phyloP scores from a whole-genome alignment of 139 green algal genomes.

The Klebsormidium nitens region DNA sequence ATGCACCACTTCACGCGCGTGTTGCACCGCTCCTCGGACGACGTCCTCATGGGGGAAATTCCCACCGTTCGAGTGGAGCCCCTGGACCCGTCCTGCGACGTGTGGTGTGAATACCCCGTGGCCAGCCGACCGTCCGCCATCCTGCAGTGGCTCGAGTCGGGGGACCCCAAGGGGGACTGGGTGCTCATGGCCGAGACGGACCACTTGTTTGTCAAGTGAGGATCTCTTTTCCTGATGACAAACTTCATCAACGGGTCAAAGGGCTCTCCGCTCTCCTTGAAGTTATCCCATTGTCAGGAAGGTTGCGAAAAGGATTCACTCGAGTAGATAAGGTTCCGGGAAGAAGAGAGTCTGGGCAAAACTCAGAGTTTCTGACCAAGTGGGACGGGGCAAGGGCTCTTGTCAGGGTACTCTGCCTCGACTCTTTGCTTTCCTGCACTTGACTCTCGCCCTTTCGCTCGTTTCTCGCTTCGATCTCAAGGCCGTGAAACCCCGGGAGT shows the following conservation, averaged over 20 bases:
- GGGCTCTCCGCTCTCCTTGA: background rate
- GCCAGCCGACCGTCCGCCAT: slow-evolving; percentile 39
- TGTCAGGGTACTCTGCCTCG: no score
- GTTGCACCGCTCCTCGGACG: slow-evolving; percentile 43
- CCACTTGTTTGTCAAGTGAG: slow-evolving; percentile 43
- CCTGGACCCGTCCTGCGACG: slow-evolving; percentile 2
- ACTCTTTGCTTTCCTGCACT: no score
- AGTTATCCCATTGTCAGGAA: no score
- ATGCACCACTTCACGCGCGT: slow-evolving; percentile 45
- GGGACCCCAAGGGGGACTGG: slow-evolving; percentile 30
- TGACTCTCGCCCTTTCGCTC: no score
- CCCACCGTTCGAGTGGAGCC: slow-evolving; percentile 32
- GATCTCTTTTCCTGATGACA: background rate
- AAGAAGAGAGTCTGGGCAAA: no score
- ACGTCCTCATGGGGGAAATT: slow-evolving; percentile 44
- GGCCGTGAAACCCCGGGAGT: no score
- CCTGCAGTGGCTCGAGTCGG: slow-evolving; percentile 37
- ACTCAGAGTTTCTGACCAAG: no score
- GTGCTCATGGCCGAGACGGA: slow-evolving; percentile 41
- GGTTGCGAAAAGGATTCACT: no score
- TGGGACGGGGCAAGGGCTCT: no score
- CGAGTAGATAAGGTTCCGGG: no score
- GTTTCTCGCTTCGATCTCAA: no score
- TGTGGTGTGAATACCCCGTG: slow-evolving; percentile 37
- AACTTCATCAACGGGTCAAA: slow-evolving; percentile 6